Evolutionary conservation across 768 basidiomycete species (phyloP).

Genomic region (Ramaria sp.): DNA sequence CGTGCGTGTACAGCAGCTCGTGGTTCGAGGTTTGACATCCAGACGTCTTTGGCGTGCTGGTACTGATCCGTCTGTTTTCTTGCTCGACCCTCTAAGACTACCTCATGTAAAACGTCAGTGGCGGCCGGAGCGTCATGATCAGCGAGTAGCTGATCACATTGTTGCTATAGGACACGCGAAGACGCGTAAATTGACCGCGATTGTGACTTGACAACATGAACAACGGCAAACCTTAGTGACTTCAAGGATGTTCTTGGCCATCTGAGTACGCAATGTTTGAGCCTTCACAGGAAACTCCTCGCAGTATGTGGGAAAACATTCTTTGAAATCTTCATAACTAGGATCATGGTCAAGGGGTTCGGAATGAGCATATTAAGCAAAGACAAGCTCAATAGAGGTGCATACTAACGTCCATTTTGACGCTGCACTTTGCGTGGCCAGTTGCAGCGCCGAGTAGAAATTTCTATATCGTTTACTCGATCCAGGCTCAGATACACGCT

Average conservation of each 20-base stretch:
- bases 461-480: slow-evolving; percentile 44
- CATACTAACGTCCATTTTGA: slow-evolving; percentile 49
- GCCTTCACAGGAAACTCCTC: slow-evolving; percentile 35
- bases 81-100: slow-evolving; percentile 55
- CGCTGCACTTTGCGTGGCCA: slow-evolving; percentile 43
- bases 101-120: slow-evolving; percentile 58
- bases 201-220: neutral
- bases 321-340: slow-evolving; percentile 28
- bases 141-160: slow-evolving; percentile 58
- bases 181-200: neutral
- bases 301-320: slow-evolving; percentile 57
- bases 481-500: slow-evolving; percentile 13
- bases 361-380: neutral
- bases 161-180: slow-evolving; percentile 31
- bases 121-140: slow-evolving; percentile 59
- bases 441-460: slow-evolving; percentile 45
- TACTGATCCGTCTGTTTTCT: slow-evolving; percentile 34
- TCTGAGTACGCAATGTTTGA: slow-evolving; percentile 41
- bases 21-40: slow-evolving; percentile 57
- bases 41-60: slow-evolving; percentile 40
- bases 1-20: slow-evolving; percentile 51
- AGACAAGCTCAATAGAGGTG: neutral
- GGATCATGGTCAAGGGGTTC: neutral
- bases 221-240: slow-evolving; percentile 32
- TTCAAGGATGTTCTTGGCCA: slow-evolving; percentile 63